These are phyloP conservation scores for Coriolopsis trogii DNA, from an alignment of 1,284 basidiomycete genomes.

Conservation along the genomic window DNA sequence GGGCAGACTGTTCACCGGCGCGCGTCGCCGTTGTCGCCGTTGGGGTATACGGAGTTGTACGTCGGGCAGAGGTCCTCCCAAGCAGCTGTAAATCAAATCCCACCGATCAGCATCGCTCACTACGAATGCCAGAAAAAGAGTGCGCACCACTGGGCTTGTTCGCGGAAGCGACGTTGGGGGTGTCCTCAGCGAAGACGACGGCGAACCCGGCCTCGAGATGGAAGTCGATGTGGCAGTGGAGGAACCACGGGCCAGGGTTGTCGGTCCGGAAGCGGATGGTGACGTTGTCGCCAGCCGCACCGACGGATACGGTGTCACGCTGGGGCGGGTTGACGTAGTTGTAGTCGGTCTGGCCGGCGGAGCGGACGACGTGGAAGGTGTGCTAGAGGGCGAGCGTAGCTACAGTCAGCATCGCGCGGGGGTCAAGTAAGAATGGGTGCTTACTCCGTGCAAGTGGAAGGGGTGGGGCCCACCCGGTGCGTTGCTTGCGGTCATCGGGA, in stretches of 20 bases:
- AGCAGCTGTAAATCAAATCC: background rate
- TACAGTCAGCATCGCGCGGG: background rate
- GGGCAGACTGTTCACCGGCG: too few species aligned
- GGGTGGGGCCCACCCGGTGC: conserved; percentile 38
- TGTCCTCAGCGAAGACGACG: conserved; percentile 29
- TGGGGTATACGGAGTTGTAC: conserved; percentile 6
- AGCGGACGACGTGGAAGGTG: conserved; percentile 34
- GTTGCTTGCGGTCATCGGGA: conserved; percentile 30
- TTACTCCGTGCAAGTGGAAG: conserved; percentile 43
- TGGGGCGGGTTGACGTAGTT: conserved; percentile 37
- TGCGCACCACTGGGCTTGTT: background rate
- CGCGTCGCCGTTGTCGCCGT: too few species aligned
- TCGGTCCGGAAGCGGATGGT: conserved; percentile 31
- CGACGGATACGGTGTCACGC: conserved; percentile 36
- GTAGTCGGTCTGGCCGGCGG: conserved; percentile 28
- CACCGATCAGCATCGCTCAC: background rate
- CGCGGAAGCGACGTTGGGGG: conserved; percentile 8
- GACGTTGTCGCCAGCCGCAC: conserved; percentile 33
- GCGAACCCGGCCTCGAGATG: conserved; percentile 30
- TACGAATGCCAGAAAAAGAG: background rate
- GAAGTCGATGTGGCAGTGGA: conserved; percentile 29
- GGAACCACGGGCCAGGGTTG: conserved; percentile 31
- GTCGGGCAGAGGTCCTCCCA: conserved; percentile 15
- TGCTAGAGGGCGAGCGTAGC: conserved; percentile 13
- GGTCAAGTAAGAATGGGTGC: conserved; percentile 1